Evolutionary conservation across 1,139 yeast species (phyloP), one percentile per base, ranked within the genome.

Genomic region (Keqinozyma sinolaborantium): DNA sequence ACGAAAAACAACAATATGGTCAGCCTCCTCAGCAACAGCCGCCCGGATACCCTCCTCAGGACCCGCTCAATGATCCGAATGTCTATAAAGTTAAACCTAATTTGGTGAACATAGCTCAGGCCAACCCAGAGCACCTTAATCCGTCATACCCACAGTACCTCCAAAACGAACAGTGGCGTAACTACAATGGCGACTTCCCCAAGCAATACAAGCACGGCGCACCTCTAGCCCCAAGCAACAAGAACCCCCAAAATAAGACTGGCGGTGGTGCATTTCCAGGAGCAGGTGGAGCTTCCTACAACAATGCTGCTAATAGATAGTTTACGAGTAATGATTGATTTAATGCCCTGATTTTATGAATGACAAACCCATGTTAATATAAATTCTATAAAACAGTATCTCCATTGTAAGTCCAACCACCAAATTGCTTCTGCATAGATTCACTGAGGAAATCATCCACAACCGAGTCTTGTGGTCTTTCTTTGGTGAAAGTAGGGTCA

Each of bases 381-480:
- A 8, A 10, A 25, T 11, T 14, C 15, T 25, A 32, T 26, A 27
- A 49, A 5, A 53, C 41, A 27, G 40, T 58, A 35, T 74, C 79
- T 8, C 92, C 96, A 34, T 86, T 87, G 57, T 88, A 90, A 2
- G 97, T 90, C 98, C 98, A 92, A 4, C 98, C 97, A 30, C 96
- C 97, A 69, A 92, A 92, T 60, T 92, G 97, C 53, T 84, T 82
- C 58, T 92, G 98, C 14, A 92, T 95, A 45, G 90, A 79, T 49
- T 85, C 95, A 56, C 87, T 85, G 60, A 79, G 74, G 46, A 76
- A 85, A 52, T 88, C 95, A 54, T 90, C 95, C 16, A 90, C 97
- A 9, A 92, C 97, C 37, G 95, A 84, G 56, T 92, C 98, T 46
- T 88, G 84, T 4, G 98, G 97, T 47, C 83, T 80, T 50, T 92